Evolutionary conservation across 2,329 filamentous ascomycete genomes (phyloP), one percentile per base, ranked within the genome.

Genomic region (Cladophialophora immunda): DNA sequence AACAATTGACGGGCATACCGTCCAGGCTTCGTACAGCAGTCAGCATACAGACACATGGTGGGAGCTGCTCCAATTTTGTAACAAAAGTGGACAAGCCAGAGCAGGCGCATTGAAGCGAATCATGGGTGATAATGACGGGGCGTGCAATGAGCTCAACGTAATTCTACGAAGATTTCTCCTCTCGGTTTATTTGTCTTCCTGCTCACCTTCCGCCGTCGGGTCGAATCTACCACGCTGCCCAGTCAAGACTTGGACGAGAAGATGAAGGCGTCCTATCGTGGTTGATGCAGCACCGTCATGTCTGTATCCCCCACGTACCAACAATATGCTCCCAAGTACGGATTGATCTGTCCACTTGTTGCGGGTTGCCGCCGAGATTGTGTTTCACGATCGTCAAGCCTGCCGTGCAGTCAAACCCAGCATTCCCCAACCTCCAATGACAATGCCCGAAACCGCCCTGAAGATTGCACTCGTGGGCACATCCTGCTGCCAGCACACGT

Each of bases 401-500:
- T 41, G 17, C 13, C 36, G 36, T 15, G 36, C 36, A 13, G 64
- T 71, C 60, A 72, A 68, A n/a, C 71, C 69, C 47, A 66, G 69
- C 65, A 70, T 71, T n/a, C 73, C 73, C 62, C 61, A 71, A 11
- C 60, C 62, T 22, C 72, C 69, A 60, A 75, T 73, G n/a, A 67
- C 57, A n/a, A 66, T 52, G 9, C 73, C 72, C 22, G 70, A 68
- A 45, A 57, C 50, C 5, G 58, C 59, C 6, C 70, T 64, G 58
- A 72, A 72, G 52, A 70, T 53, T 7, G 69, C 72, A 52, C 70
- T 74, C 7, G 41, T 64, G 11, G 69, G 69, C 32, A 72, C 70
- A 19, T 71, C 70, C 59, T 74, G 72, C 27, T 65, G 66, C 65
- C 64, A 71, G 57, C 73, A 75, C 25, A 74, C 67, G 47, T 70